Evolutionary conservation across 495 filamentous ascomycete species (phyloP), one percentile per base, ranked within the genome.

Genomic region (Evernia prunastri): DNA sequence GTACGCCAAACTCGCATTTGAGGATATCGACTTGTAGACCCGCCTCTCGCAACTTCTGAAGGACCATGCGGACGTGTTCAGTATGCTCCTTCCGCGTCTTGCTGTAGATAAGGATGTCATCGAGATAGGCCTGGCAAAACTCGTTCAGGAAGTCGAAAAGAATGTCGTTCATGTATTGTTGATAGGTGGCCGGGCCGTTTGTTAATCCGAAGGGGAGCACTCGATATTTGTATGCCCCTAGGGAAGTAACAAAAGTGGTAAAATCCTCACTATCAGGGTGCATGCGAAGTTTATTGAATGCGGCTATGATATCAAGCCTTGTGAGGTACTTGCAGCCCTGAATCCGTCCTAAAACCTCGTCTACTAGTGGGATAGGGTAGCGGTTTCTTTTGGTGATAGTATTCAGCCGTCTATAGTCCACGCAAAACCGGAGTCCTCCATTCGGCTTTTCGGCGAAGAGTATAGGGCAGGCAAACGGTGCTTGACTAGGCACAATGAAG

Each of bases 361-460:
- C 53, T 29, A 82, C 80, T 15, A 81, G 51, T 0, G 77, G 79
- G 0, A 84, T 49, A 0, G 76, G 75, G 56, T 82, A 80, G 1
- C 67, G 37, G 45, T 85, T 74, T 62, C 79, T 80, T 5, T 33
- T 56, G 54, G 15, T 57, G 11, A 40, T 40, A 36, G 35, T n/a
- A n/a, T n/a, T n/a, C n/a, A n/a, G n/a, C n/a, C n/a, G n/a, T n/a
- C n/a, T n/a, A n/a, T n/a, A n/a, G n/a, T n/a, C n/a, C n/a, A n/a
- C n/a, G n/a, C n/a, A n/a, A n/a, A n/a, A n/a, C n/a, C n/a, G n/a
- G n/a, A n/a, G n/a, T n/a, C n/a, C n/a, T n/a, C n/a, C n/a, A 12
- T 9, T 40, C 39, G 4, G 15, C 39, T 40, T 40, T 13, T 40
- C 11, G 11, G 39, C n/a, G n/a, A n/a, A n/a, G n/a, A n/a, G n/a